Evolutionary conservation across 352 stramenopile species (phyloP).

Genomic region (Globisporangium carolinianum): DNA sequence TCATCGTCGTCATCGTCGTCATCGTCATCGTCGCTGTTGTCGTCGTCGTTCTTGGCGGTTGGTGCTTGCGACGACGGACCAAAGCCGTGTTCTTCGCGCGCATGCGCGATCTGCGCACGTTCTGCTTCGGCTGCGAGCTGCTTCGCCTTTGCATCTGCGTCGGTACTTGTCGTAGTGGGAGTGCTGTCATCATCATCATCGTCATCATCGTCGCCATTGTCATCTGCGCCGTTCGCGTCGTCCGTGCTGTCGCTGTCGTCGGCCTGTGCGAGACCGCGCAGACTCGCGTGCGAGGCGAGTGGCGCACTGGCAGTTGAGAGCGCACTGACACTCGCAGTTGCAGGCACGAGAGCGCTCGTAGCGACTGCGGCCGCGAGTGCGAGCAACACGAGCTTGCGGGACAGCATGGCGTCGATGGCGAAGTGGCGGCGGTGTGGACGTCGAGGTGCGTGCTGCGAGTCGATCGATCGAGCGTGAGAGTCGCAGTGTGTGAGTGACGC

Average conservation of each 20-base stretch:
- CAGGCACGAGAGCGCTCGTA: not conserved
- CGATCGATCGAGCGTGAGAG: too few species aligned
- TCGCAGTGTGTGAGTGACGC: too few species aligned
- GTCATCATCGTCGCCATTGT: not conserved
- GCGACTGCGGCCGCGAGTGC: constrained; percentile 6
- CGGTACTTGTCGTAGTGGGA: too few species aligned
- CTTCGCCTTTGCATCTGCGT: not conserved
- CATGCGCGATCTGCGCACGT: too few species aligned
- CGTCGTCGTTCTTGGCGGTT: not conserved
- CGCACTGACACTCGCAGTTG: not conserved
- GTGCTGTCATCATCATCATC: not conserved
- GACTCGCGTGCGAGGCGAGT: too few species aligned
- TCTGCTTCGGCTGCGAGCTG: too few species aligned
- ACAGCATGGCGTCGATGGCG: constrained; percentile 2
- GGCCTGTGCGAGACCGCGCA: constrained; percentile 8
- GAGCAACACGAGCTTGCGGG: constrained; percentile 7
- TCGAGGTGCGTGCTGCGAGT: too few species aligned
- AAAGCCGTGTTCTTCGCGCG: too few species aligned
- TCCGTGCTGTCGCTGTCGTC: constrained; percentile 1
- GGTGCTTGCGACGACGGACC: too few species aligned
- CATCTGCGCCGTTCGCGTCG: not conserved
- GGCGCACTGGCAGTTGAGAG: not conserved
- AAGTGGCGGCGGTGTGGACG: too few species aligned
- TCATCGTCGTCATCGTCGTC: not conserved
- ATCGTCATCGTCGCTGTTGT: constrained; percentile 1